A percentile compares a stretch with the other conserved stretches of the same genome.
Conservation (phyloP, 2,329 filamentous ascomycete genomes). For the Ampelomyces quisqualis region DNA sequence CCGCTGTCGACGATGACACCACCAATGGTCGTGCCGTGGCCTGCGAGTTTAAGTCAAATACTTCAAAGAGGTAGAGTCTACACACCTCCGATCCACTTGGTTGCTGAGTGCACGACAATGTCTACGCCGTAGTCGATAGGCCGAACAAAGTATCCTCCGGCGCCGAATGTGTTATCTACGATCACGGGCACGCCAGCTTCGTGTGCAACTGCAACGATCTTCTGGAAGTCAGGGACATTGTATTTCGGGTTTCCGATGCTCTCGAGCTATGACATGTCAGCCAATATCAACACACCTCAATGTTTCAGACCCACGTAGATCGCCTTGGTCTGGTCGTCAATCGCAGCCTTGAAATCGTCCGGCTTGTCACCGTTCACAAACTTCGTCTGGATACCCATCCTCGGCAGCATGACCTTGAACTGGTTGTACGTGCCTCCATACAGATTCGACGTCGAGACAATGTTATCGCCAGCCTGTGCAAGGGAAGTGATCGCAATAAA, state of each 20-base stretch:
- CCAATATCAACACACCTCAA: background rate
- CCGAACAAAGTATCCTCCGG: conserved; percentile 82
- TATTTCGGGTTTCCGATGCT: conserved; percentile 92
- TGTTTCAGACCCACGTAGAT: conserved; percentile 63
- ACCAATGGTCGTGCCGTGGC: conserved; percentile 84
- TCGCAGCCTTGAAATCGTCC: conserved; percentile 75
- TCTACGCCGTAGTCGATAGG: conserved; percentile 90
- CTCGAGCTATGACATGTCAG: conserved; percentile 52
- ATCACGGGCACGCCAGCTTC: conserved; percentile 60
- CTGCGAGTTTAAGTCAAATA: conserved; percentile 3
- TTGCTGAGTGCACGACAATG: conserved; percentile 91
- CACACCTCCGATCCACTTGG: conserved; percentile 89
- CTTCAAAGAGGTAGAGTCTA: background rate
- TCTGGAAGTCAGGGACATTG: conserved; percentile 88
- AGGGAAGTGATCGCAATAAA: conserved; percentile 86
- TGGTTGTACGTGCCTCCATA: conserved; percentile 96
- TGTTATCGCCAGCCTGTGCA: conserved; percentile 88
- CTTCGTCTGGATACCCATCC: conserved; percentile 85
- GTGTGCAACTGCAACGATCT: conserved; percentile 78
- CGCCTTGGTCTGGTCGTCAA: conserved; percentile 92
- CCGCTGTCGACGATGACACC: conserved; percentile 85
- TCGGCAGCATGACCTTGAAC: conserved; percentile 84
- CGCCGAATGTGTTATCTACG: conserved; percentile 92
- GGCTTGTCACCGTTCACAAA: conserved; percentile 80
- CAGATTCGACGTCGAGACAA: conserved; percentile 83